Evolutionary conservation across 2,329 filamentous ascomycete species (phyloP).

Genomic region (Huntiella savannae): DNA sequence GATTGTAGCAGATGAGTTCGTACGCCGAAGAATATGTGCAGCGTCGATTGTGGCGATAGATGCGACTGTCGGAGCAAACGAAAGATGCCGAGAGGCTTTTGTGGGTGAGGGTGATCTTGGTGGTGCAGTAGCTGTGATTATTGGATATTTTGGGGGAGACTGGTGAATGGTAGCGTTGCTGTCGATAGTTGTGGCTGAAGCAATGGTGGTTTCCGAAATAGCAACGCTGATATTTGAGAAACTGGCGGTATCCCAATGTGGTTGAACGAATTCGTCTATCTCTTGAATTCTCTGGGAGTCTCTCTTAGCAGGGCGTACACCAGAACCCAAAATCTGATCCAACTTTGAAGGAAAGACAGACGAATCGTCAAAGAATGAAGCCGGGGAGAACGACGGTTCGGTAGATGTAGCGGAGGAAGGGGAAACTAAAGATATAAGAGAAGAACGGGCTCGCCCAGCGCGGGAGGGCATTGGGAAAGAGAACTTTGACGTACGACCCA

Average conservation of each 20-base stretch:
- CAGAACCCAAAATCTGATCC: slow-evolving; percentile 9
- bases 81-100: slow-evolving; percentile 2
- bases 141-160: slow-evolving; percentile 3
- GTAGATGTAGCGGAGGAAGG: slow-evolving; percentile 1
- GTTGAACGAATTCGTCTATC: too few relatives aligned
- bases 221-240: slow-evolving; percentile 6
- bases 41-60: slow-evolving; percentile 20
- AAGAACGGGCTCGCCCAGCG: slow-evolving; percentile 6
- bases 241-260: slow-evolving; percentile 4
- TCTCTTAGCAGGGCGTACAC: neutral
- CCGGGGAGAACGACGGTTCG: slow-evolving; percentile 1
- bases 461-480: slow-evolving; percentile 11
- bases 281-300: too few relatives aligned
- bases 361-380: too few relatives aligned
- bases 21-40: slow-evolving; percentile 25
- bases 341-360: slow-evolving; percentile 1
- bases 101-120: neutral
- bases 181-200: slow-evolving; percentile 5
- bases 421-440: slow-evolving; percentile 7
- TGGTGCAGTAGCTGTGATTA: too few relatives aligned
- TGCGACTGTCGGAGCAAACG: slow-evolving; percentile 12
- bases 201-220: slow-evolving; percentile 3
- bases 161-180: slow-evolving; percentile 5
- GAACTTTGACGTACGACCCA: slow-evolving; percentile 11
- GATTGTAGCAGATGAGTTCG: slow-evolving; percentile 35